Base-by-base conservation (phyloP, 202 grass and related monocot species). In the Musa balbisiana region DNA sequence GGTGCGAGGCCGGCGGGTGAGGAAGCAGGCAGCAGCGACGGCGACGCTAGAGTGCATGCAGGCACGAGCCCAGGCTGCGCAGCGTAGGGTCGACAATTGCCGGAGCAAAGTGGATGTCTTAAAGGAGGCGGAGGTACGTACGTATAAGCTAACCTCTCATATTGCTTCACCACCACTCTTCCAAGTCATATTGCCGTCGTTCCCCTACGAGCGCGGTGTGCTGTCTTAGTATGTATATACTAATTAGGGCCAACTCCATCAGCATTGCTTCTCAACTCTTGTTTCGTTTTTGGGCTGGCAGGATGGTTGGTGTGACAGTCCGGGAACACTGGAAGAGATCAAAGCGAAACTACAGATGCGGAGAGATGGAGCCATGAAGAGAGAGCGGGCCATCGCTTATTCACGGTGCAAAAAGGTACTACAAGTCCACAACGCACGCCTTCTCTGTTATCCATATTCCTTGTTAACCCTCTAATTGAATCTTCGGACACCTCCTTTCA, bases 231-330 rank as follows among this genome's bases (percentile, higher is more conserved):
- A 27, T 27, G 2, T 27, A 27, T 27, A 27, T 2, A 27, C 27
- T 27, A 27, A 27, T 27, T 3, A 27, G 27, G 27, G 27, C 27
- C 27, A 27, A 27, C 27, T 27, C 27, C 27, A 27, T 27, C 27
- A 3, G 27, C 27, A 27, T 27, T 3, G 27, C 27, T 27, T 27
- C 27, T 27, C 27, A 27, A 27, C 0, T 27, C 27, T 2, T 27
- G 2, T 27, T 27, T 27, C 27, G 27, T 27, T 78, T 76, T 11
- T 81, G 82, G 43, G 26, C 68, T 75, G 83, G 20, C 53, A 96
- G 92, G 82, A 82, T 59, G 87, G 89, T 76, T 96, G 92, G 92
- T 96, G 92, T 78, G 82, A 87, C 60, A 88, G 84, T 76, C 89
- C 73, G 80, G 89, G 90, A 56, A 96, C 85, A 59, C 64, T 88